These are phyloP conservation scores for Mesotaenium endlicherianum DNA, from an alignment of 139 green algal genomes.

Conservation along the genomic window DNA sequence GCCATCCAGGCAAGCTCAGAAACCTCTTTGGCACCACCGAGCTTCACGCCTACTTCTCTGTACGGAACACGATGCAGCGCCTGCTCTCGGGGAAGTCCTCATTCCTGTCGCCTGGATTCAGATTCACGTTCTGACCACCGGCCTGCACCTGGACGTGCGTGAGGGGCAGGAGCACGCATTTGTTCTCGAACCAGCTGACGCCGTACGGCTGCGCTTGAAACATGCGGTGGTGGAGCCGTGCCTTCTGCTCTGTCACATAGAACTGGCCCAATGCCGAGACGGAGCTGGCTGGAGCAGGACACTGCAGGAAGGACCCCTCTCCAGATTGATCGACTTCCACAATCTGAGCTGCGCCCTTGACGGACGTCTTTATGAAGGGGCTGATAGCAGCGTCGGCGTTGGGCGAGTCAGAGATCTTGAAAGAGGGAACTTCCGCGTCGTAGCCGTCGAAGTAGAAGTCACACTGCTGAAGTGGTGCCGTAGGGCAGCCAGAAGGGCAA, in stretches of 20 bases:
- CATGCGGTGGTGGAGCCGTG: not conserved
- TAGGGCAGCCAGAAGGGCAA: no score
- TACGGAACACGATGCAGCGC: slow-evolving; percentile 6
- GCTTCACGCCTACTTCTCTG: no score
- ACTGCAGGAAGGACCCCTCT: not conserved
- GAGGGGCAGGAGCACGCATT: not conserved
- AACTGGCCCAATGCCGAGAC: not conserved
- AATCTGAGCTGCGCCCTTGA: not conserved
- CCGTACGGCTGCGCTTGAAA: not conserved
- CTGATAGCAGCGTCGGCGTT: not conserved
- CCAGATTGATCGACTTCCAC: not conserved
- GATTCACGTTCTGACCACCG: not conserved
- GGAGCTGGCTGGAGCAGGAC: not conserved
- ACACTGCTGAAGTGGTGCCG: not conserved
- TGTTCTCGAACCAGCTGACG: not conserved
- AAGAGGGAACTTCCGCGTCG: no score
- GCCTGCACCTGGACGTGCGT: not conserved
- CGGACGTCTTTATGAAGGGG: not conserved
- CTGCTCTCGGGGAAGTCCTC: not conserved
- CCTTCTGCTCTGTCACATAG: not conserved
- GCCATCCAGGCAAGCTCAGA: no score
- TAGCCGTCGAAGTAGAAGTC: slow-evolving; percentile 9
- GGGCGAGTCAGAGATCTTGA: no score
- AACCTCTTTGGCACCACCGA: no score
- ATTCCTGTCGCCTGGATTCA: not conserved